phyloP scores from a whole-genome alignment of 805 yeast species.

The Komagataella kurtzmanii region DNA sequence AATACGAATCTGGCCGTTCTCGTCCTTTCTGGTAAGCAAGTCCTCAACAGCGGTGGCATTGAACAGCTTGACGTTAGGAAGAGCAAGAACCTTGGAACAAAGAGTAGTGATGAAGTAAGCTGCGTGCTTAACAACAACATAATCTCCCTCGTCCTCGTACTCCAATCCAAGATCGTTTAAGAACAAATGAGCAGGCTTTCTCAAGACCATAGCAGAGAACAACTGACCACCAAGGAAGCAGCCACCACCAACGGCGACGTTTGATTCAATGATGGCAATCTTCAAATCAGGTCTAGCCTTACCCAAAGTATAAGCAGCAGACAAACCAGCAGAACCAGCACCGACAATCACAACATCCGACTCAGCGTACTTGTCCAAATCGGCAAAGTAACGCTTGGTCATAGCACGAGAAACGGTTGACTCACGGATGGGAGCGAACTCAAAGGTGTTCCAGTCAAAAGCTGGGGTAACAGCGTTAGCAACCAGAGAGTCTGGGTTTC shows the following conservation, averaged over 20 bases:
- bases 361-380: slow-evolving; percentile 61
- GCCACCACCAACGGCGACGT: slow-evolving; percentile 74
- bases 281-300: slow-evolving; percentile 65
- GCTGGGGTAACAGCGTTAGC: slow-evolving; percentile 16
- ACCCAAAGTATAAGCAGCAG: slow-evolving; percentile 65
- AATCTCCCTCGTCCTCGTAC: slow-evolving; percentile 71
- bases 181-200: slow-evolving; percentile 68
- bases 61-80: slow-evolving; percentile 66
- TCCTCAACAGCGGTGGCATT: slow-evolving; percentile 77
- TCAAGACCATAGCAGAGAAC: slow-evolving; percentile 66
- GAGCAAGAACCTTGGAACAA: slow-evolving; percentile 50
- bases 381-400: slow-evolving; percentile 63
- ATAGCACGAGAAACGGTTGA: slow-evolving; percentile 71
- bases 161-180: slow-evolving; percentile 49
- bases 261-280: slow-evolving; percentile 61
- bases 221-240: slow-evolving; percentile 70
- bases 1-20: slow-evolving; percentile 43
- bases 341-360: slow-evolving; percentile 67
- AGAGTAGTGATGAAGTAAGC: slow-evolving; percentile 65
- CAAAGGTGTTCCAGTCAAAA: slow-evolving; percentile 52
- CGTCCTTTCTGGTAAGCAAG: slow-evolving; percentile 54
- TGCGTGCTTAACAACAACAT: slow-evolving; percentile 71
- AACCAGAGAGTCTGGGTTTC: slow-evolving; percentile 13
- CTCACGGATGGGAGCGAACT: slow-evolving; percentile 63
- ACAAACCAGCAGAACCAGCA: slow-evolving; percentile 66